These are phyloP conservation scores for Colletotrichum kahawae DNA, from an alignment of 2,329 filamentous ascomycete genomes.

Conservation along the genomic window DNA sequence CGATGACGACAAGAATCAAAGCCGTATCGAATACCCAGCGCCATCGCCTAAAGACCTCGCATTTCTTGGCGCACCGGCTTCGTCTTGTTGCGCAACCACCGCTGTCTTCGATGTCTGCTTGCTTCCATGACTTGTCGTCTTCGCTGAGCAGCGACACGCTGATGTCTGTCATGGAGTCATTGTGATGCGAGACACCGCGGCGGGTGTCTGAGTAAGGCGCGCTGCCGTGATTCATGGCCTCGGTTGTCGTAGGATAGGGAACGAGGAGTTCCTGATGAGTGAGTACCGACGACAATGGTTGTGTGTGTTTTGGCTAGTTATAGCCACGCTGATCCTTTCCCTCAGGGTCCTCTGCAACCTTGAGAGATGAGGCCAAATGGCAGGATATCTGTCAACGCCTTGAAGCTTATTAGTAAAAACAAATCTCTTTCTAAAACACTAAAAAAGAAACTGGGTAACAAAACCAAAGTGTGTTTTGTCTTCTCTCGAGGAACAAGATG, in stretches of 20 bases:
- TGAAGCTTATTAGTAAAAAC: too few species aligned
- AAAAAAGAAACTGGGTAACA: too few species aligned
- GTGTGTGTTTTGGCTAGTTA: background rate
- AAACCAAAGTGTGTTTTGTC: background rate
- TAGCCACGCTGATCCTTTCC: too few species aligned
- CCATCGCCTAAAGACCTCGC: background rate
- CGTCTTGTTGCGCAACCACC: background rate
- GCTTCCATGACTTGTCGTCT: conserved; percentile 6
- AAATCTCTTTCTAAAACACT: too few species aligned
- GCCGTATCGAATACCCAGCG: conserved; percentile 37
- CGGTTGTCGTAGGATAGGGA: background rate
- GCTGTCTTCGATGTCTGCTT: background rate
- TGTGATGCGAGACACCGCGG: background rate
- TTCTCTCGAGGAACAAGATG: background rate
- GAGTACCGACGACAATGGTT: background rate
- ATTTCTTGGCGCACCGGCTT: background rate
- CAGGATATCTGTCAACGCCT: too few species aligned
- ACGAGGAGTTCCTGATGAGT: background rate
- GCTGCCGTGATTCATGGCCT: background rate
- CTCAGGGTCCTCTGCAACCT: too few species aligned
- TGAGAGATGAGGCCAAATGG: too few species aligned
- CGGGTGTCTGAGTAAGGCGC: conserved; percentile 1
- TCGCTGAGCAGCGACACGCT: conserved; percentile 11
- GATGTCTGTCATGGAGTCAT: conserved; percentile 13
- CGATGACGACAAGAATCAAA: conserved; percentile 38